phyloP scores from a whole-genome alignment of 768 basidiomycete genomes.

The Tephrocybe sp. region DNA sequence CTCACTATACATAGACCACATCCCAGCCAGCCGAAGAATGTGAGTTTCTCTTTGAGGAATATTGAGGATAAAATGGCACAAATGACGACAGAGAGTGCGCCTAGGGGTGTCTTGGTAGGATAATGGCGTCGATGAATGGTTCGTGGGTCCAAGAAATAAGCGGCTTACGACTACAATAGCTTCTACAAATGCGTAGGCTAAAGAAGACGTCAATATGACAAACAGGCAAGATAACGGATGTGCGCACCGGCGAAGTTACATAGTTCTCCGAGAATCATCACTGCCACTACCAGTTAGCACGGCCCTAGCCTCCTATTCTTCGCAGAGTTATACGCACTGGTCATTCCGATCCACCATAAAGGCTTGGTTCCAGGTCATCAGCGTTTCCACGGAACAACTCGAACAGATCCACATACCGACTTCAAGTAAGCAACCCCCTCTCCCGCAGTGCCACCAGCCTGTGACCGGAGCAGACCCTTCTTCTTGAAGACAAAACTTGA shows the following conservation, averaged over 20 bases:
- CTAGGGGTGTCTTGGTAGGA: conserved; percentile 76
- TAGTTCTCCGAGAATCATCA: conserved; percentile 91
- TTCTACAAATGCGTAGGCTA: conserved; percentile 87
- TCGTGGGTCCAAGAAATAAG: not conserved
- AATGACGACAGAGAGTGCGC: conserved; percentile 94
- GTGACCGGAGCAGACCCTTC: conserved; percentile 81
- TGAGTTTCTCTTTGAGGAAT: conserved; percentile 90
- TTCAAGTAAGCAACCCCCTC: conserved; percentile 96
- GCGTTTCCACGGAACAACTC: conserved; percentile 6
- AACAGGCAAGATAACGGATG: conserved; percentile 29
- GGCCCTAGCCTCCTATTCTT: not conserved
- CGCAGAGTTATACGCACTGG: conserved; percentile 45
- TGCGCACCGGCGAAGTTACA: conserved; percentile 81
- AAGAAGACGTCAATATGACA: conserved; percentile 15
- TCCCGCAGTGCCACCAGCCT: conserved; percentile 76
- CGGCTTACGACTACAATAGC: conserved; percentile 84
- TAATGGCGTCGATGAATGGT: conserved; percentile 6
- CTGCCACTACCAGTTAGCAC: conserved; percentile 30
- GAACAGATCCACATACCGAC: conserved; percentile 55
- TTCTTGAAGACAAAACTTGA: conserved; percentile 97
- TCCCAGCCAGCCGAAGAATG: conserved; percentile 97
- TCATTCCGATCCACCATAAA: conserved; percentile 97
- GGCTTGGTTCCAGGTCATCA: conserved; percentile 41
- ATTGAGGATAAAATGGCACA: conserved; percentile 91
- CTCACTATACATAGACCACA: conserved; percentile 88